Percentiles rank a stretch among this genome's conserved stretches.
These are phyloP conservation scores for Botrytis sinoallii DNA, from an alignment of 2,329 filamentous ascomycete genomes.

Conservation along the genomic window DNA sequence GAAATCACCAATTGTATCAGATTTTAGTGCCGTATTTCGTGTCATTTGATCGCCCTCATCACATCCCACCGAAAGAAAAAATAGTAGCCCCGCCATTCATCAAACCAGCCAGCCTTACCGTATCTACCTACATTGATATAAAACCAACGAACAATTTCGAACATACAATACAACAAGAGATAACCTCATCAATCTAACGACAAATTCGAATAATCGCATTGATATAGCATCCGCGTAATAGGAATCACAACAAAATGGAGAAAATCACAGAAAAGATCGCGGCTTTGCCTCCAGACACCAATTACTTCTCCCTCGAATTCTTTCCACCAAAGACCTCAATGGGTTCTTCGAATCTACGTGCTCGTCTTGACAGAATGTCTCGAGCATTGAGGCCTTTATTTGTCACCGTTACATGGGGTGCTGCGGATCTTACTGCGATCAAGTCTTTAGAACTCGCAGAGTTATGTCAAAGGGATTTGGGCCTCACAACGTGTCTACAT, in stretches of 20 bases:
- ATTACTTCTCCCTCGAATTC: constrained; percentile 97
- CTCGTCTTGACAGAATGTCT: constrained; percentile 92
- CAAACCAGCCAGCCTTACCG: constrained; percentile 8
- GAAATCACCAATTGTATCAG: neutral
- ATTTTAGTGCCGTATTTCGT: neutral
- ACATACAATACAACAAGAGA: neutral
- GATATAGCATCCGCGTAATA: neutral
- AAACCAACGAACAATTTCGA: neutral
- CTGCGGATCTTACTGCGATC: constrained; percentile 79
- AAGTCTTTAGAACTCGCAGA: constrained; percentile 95
- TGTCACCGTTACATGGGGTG: constrained; percentile 97
- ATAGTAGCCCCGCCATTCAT: constrained; percentile 10
- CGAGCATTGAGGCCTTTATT: constrained; percentile 87
- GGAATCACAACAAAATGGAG: constrained; percentile 44
- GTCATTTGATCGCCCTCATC: neutral
- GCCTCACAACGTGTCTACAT: constrained; percentile 91
- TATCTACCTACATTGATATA: constrained; percentile 1
- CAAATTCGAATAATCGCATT: neutral
- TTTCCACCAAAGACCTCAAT: constrained; percentile 97
- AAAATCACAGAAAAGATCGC: constrained; percentile 95
- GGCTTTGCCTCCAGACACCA: constrained; percentile 74
- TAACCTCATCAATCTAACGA: neutral
- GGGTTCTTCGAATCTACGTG: constrained; percentile 91
- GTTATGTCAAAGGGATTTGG: constrained; percentile 87
- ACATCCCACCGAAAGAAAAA: neutral